Conservation (phyloP, 768 basidiomycete species). For the Mycena haematopus region DNA sequence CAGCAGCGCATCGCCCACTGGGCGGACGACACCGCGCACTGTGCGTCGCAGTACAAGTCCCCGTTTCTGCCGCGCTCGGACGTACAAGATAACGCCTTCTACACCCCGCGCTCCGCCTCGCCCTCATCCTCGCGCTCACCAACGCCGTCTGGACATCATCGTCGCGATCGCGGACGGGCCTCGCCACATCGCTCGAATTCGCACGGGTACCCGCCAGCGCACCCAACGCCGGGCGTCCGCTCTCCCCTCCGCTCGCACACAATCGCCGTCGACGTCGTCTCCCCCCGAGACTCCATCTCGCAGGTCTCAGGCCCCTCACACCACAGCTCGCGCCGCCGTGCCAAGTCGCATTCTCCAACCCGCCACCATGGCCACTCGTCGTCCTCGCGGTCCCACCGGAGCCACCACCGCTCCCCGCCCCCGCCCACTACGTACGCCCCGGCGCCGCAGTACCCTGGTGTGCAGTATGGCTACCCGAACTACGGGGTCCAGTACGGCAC, state of each 20-base stretch:
- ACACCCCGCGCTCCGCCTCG: background rate
- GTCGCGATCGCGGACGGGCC: background rate
- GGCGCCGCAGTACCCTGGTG: background rate
- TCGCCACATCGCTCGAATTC: background rate
- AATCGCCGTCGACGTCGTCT: constrained; percentile 2
- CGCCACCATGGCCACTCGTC: constrained; percentile 7
- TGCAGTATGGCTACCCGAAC: constrained; percentile 5
- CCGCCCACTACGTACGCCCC: constrained; percentile 1
- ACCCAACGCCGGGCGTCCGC: background rate
- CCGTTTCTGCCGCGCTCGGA: constrained; percentile 30
- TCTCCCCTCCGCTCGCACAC: constrained; percentile 16
- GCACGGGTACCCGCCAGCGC: background rate
- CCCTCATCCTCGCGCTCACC: background rate
- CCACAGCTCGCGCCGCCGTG: constrained; percentile 1
- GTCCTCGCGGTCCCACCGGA: background rate
- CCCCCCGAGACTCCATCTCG: constrained; percentile 21
- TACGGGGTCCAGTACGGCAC: too few species aligned
- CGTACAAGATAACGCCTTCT: constrained; percentile 9
- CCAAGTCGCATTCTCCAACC: constrained; percentile 17
- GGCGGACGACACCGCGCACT: constrained; percentile 39
- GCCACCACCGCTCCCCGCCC: background rate
- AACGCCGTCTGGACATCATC: background rate
- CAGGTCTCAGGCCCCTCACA: constrained; percentile 11
- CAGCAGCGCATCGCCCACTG: constrained; percentile 47
- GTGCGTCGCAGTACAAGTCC: constrained; percentile 16